These are phyloP conservation scores for Rubia occidens DNA, from an alignment of 305 asterid species.

Conservation along the genomic window DNA sequence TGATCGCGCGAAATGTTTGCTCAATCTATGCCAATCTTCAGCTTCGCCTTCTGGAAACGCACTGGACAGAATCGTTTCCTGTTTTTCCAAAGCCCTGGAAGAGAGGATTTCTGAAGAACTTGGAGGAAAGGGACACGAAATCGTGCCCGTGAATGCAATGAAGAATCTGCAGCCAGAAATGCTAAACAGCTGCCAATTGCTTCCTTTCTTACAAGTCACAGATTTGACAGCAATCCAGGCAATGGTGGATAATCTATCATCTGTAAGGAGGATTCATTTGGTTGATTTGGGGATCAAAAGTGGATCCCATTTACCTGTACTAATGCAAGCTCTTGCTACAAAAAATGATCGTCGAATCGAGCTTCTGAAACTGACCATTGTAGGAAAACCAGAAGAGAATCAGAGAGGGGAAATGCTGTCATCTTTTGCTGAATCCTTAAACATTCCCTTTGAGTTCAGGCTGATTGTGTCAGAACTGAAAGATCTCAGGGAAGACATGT, in stretches of 20 bases:
- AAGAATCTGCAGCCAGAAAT: background rate
- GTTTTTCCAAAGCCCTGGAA: conserved; percentile 29
- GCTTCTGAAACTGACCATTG: conserved; percentile 12
- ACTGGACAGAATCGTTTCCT: conserved; percentile 21
- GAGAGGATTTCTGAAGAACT: conserved; percentile 13
- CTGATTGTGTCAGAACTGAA: conserved; percentile 26
- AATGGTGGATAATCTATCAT: conserved; percentile 14
- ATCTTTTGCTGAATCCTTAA: conserved; percentile 12
- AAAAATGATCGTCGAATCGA: conserved; percentile 12
- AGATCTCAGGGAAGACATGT: conserved; percentile 17
- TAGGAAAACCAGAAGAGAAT: conserved; percentile 11
- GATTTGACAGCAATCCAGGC: conserved; percentile 21
- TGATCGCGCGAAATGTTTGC: conserved; percentile 24
- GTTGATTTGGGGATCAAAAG: conserved; percentile 14
- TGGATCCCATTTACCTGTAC: conserved; percentile 12
- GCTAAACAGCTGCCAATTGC: background rate
- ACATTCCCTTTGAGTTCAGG: conserved; percentile 15
- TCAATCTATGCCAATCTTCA: conserved; percentile 13
- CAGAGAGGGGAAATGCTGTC: conserved; percentile 11
- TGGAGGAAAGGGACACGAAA: background rate
- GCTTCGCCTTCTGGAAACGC: conserved; percentile 20
- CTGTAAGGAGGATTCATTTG: conserved; percentile 16
- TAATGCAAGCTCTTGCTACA: conserved; percentile 22
- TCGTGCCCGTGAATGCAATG: background rate
- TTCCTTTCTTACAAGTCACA: conserved; percentile 16